Conservation (phyloP, 352 stramenopile genomes). For the Pythium rishiriense region DNA sequence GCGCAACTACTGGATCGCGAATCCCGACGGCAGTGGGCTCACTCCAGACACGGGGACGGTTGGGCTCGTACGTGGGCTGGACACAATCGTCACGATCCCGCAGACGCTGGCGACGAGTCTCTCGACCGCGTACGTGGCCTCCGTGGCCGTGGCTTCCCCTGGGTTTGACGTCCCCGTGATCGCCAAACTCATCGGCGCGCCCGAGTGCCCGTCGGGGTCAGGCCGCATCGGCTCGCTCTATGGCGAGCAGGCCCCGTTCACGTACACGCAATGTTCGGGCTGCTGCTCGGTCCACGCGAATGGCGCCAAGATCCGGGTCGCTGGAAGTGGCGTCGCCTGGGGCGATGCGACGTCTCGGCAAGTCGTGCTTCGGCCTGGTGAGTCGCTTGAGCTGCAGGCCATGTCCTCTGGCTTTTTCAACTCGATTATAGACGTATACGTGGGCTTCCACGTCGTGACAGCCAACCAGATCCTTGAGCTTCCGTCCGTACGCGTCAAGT, state of each 20-base stretch:
- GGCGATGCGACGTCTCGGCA: conserved; percentile 35
- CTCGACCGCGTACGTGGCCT: conserved; percentile 36
- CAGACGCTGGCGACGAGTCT: conserved; percentile 37
- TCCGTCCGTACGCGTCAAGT: conserved; percentile 38
- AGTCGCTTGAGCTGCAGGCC: conserved; percentile 50
- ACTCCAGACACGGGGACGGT: neutral
- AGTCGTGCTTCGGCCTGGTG: conserved; percentile 43
- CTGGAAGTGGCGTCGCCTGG: conserved; percentile 35
- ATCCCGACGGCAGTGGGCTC: conserved; percentile 40
- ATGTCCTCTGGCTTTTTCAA: conserved; percentile 59
- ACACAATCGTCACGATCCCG: conserved; percentile 33
- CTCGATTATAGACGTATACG: conserved; percentile 58
- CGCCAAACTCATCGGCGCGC: conserved; percentile 67
- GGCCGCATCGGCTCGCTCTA: conserved; percentile 57
- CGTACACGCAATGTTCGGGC: conserved; percentile 58
- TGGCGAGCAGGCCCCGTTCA: conserved; percentile 43
- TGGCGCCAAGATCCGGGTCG: conserved; percentile 44
- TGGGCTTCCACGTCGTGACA: conserved; percentile 74
- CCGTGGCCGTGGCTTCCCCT: conserved; percentile 39
- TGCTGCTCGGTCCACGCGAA: conserved; percentile 70
- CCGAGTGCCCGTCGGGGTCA: conserved; percentile 52
- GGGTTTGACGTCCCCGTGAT: conserved; percentile 63
- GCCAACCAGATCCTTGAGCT: conserved; percentile 72
- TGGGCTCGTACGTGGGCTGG: conserved; percentile 15
- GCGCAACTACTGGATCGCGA: conserved; percentile 40